Evolutionary conservation across 2,329 filamentous ascomycete species (phyloP).

Genomic region (Fusarium globosum): DNA sequence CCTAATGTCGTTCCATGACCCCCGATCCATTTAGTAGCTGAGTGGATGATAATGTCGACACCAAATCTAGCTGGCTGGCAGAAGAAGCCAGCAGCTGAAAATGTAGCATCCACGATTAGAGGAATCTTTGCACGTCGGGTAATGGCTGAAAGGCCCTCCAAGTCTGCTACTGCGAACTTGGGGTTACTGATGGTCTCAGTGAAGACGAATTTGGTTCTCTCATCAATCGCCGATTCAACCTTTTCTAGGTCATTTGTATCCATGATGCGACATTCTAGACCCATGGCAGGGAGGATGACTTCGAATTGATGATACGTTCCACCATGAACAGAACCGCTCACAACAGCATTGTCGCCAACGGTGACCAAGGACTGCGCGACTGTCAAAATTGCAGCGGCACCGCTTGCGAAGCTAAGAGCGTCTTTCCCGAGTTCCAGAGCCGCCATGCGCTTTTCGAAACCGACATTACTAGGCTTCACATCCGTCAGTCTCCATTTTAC

Average conservation of each 20-base stretch:
- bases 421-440: background rate
- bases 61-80: conserved; percentile 5
- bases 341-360: conserved; percentile 5
- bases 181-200: conserved; percentile 17
- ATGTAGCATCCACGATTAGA: conserved; percentile 6
- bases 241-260: background rate
- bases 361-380: background rate
- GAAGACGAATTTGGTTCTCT: background rate
- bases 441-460: conserved; percentile 11
- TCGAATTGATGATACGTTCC: conserved; percentile 11
- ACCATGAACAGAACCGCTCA: background rate
- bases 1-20: conserved; percentile 94
- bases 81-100: background rate
- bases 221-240: background rate
- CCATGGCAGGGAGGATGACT: background rate
- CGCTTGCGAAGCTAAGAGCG: background rate
- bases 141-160: background rate
- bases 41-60: conserved; percentile 93
- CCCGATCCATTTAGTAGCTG: conserved; percentile 95
- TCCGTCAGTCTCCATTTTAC: fast-evolving
- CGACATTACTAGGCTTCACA: conserved; percentile 1
- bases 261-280: background rate
- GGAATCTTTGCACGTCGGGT: background rate
- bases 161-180: background rate
- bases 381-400: background rate